phyloP scores from a whole-genome alignment of 305 asterid genomes.

The Fraxinus latifolia region DNA sequence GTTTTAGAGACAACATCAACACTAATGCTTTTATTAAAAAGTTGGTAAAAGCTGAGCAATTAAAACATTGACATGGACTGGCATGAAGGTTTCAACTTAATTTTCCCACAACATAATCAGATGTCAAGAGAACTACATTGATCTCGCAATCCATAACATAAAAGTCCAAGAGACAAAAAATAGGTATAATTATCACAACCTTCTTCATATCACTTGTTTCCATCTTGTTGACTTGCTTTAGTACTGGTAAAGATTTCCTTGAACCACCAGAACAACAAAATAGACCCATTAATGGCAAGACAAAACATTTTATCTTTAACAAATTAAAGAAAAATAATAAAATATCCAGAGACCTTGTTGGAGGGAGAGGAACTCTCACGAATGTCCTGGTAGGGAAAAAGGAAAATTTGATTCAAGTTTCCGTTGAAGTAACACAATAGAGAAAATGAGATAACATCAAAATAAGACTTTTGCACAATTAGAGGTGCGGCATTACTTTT shows the following conservation, averaged over 20 bases:
- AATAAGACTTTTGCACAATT: constrained; percentile 3
- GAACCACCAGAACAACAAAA: constrained; percentile 32
- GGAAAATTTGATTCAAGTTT: constrained; percentile 17
- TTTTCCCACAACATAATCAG: background rate
- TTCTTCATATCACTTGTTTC: constrained; percentile 34
- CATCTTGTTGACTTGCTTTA: constrained; percentile 44
- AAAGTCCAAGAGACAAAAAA: constrained; percentile 10
- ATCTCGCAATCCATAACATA: constrained; percentile 1
- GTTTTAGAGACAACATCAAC: constrained; percentile 31
- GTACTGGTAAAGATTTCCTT: constrained; percentile 68
- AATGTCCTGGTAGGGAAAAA: constrained; percentile 50
- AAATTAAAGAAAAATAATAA: constrained; percentile 21
- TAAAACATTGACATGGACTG: constrained; percentile 9
- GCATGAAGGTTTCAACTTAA: background rate
- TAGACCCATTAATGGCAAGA: constrained; percentile 28
- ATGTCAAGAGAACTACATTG: constrained; percentile 13
- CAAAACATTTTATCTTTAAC: constrained; percentile 8
- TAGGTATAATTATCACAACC: constrained; percentile 38
- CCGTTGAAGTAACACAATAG: constrained; percentile 4
- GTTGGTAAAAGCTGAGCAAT: background rate
- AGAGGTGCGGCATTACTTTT: constrained; percentile 7
- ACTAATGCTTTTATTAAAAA: constrained; percentile 11
- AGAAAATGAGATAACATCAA: constrained; percentile 14
- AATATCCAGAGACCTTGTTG: constrained; percentile 47
- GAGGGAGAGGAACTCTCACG: constrained; percentile 40